Evolutionary conservation across 306 rosid genomes (phyloP).

Genomic region (Prunus mira): DNA sequence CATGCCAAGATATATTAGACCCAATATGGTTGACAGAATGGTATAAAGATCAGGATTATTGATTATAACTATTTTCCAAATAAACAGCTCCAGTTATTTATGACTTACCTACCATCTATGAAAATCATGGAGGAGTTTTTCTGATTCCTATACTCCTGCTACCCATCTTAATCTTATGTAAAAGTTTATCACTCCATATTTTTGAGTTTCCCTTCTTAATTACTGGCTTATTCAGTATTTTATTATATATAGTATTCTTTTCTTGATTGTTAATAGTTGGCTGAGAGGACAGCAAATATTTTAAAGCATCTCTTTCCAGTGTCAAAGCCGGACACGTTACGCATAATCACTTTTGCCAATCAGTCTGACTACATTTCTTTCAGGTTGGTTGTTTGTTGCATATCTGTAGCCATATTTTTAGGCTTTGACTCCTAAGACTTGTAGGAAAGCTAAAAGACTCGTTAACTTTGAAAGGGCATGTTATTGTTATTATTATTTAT

Average conservation of each 20-base stretch:
- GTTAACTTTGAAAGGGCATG: too few species aligned
- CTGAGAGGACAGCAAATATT: conserved; percentile 78
- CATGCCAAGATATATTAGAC: not conserved
- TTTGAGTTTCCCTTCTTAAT: not conserved
- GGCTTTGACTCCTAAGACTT: not conserved
- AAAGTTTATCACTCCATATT: not conserved
- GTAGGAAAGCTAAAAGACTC: not conserved
- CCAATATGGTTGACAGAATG: not conserved
- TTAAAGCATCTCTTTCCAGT: conserved; percentile 84
- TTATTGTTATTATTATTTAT: too few species aligned
- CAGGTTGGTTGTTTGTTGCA: conserved; percentile 48
- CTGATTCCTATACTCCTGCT: not conserved
- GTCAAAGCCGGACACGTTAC: conserved; percentile 88
- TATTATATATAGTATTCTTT: conserved; percentile 17
- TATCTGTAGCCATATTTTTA: not conserved
- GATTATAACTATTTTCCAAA: not conserved
- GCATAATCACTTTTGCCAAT: conserved; percentile 76
- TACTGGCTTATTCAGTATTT: not conserved
- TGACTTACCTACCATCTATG: not conserved
- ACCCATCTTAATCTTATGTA: not conserved
- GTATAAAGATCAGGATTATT: not conserved
- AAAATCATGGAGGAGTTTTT: conserved; percentile 7
- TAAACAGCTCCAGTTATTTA: not conserved
- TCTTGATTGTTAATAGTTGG: conserved; percentile 48
- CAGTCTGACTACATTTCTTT: conserved; percentile 78